Evolutionary conservation across 164 flowering plant genomes (phyloP).

Genomic region (Chimonanthus salicifolius): DNA sequence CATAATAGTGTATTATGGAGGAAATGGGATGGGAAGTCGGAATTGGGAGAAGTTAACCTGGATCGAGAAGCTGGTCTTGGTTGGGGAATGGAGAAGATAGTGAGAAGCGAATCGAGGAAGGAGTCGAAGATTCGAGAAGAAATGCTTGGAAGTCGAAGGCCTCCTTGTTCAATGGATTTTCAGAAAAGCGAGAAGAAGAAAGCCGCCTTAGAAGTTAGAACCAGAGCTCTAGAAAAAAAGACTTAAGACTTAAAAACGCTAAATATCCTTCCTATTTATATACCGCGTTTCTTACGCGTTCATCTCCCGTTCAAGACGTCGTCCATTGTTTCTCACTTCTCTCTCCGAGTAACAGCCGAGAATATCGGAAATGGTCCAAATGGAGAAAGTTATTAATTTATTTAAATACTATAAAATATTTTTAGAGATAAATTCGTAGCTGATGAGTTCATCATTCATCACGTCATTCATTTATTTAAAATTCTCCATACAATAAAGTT

Average conservation of each 20-base stretch:
- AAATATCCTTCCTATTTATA: too few species aligned
- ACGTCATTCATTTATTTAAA: too few species aligned
- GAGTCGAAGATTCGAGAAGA: background rate
- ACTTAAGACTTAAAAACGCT: background rate
- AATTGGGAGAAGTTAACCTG: slow-evolving; percentile 2
- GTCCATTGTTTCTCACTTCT: too few species aligned
- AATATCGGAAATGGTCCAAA: too few species aligned
- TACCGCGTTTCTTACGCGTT: too few species aligned
- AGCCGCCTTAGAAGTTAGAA: background rate
- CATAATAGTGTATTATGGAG: background rate
- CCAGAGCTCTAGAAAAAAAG: background rate
- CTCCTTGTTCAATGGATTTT: background rate
- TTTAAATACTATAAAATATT: too few species aligned
- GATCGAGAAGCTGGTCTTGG: background rate
- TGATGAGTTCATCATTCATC: too few species aligned
- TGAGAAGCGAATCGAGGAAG: background rate
- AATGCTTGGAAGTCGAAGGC: background rate
- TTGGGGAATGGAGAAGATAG: background rate
- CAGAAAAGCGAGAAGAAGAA: background rate
- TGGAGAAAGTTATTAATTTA: too few species aligned
- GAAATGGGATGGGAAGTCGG: background rate
- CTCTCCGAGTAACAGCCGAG: too few species aligned
- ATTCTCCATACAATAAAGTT: too few species aligned
- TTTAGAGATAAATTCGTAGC: too few species aligned
- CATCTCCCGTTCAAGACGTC: too few species aligned